Evolutionary conservation across 176 grass and related monocot genomes (phyloP), one percentile per base, ranked within the genome.

Genomic region (Rhynchospora tenuis): DNA sequence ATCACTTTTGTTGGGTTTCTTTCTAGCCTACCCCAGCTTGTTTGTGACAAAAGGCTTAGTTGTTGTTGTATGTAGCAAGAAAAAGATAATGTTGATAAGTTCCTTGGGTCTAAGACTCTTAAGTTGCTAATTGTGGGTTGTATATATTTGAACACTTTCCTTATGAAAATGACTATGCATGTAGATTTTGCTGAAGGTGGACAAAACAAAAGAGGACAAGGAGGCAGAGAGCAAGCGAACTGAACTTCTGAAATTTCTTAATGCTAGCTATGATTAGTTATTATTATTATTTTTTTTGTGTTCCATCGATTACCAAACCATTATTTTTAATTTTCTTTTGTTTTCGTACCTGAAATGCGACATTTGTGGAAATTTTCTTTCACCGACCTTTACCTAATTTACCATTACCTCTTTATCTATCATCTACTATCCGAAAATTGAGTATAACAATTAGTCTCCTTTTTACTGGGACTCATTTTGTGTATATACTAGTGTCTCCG

Each of bases 181-280:
- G 26, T 89, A 97, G 90, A 94, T 97, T 86, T 88, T 94, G 78
- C 85, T 97, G 88, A 94, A 97, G 80, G 86, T 97, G 45, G 92
- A 94, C 27, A 95, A 98, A 86, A 87, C 93, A 22, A 98, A 97
- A 79, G 96, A 98, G 90, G 96, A 98, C 48, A 98, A 98, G 55
- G 85, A 61, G 14, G 96, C 96, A 13, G 93, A 98, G 84, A 95
- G 65, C 86, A 98, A 98, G 81, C 88, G 96, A 50, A 98, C 83
- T 19, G 89, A 98, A 76, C 29, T 98, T 61, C 78, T 97, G 80
- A 97, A 97, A 81, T 97, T 97, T 79, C 87, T 97, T 43, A 97
- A 97, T 89, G 91, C 94, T 59, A 94, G 94, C 72, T 97, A 92
- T 22, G 94, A 97, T 84, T 97, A 26, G 90, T 27, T 38, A 38